Base-by-base conservation (phyloP, 108 stramenopile genomes). In the Discostella pseudostelligera region DNA sequence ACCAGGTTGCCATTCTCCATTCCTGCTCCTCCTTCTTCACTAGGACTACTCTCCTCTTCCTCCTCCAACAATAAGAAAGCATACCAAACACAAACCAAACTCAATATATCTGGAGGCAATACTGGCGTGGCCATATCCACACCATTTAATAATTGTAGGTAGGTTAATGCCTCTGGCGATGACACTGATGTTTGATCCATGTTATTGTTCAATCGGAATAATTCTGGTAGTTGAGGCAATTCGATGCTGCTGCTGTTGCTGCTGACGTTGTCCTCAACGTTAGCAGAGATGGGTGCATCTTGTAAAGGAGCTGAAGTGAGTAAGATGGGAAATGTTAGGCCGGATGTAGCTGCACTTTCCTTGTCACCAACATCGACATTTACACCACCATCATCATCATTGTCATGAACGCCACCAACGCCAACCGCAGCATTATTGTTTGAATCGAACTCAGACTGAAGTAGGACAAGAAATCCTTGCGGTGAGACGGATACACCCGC, bases 91-190 rank as follows among this genome's bases (percentile, higher is more conserved):
- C 61, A 67, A 35, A 68, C 46, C 55, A 39, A 19, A 40, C 60
- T 56, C n/a, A 76, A 44, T 2, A 42, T 57, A 51, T 87, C 84
- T 14, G 86, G 86, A 42, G 88, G 84, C 21, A 89, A 60, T 42
- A 89, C 78, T 7, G 84, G 76, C 21, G 83, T 85, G 19, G 88
- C 88, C 88, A 89, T 89, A 68, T 89, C 88, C 3, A 89, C 86
- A 2, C 80, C 80, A 53, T 70, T 74, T 2, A 89, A 57, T 24
- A 89, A 59, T 70, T 89, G 88, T 1, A 84, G 56, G 21, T 85
- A 48, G 11, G 88, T 89, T 46, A 89, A 60, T 39, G 88, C 80
- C 62, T 87, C 84, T n/a, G 85, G 81, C 9, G 84, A 74, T 9
- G 84, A 75, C 17, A 84, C 84, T 1, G 74, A 68, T n/a, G 66